These are phyloP conservation scores for Cladophialophora psammophila DNA, from an alignment of 2,329 filamentous ascomycete species.

Conservation along the genomic window DNA sequence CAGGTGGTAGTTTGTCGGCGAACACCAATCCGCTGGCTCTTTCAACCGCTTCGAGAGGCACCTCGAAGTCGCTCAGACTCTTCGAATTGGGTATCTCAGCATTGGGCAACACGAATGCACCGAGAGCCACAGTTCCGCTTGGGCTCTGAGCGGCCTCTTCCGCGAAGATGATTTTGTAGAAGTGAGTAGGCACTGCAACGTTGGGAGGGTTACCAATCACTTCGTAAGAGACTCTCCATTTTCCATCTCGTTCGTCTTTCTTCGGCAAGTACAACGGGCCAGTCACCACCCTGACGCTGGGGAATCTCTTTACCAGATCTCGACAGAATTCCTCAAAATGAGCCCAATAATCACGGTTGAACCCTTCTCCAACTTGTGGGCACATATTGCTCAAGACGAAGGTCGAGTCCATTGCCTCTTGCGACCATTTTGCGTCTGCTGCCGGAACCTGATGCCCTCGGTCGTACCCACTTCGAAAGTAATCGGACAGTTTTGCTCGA, in stretches of 20 bases:
- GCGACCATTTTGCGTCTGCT: constrained; percentile 94
- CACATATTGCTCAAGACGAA: constrained; percentile 97
- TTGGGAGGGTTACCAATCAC: constrained; percentile 93
- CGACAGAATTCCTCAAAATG: constrained; percentile 98
- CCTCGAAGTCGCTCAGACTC: constrained; percentile 89
- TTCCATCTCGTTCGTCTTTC: constrained; percentile 80
- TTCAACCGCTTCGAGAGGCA: constrained; percentile 91
- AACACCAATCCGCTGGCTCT: constrained; percentile 92
- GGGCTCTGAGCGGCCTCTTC: constrained; percentile 73
- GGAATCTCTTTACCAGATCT: constrained; percentile 78
- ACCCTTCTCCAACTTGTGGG: constrained; percentile 95
- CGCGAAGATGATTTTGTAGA: constrained; percentile 98
- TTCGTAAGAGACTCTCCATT: constrained; percentile 96
- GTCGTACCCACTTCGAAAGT: constrained; percentile 93
- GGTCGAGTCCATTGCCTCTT: constrained; percentile 92
- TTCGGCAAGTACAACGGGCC: constrained; percentile 92
- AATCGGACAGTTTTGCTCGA: constrained; percentile 89
- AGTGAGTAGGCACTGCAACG: constrained; percentile 95
- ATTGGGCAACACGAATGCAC: constrained; percentile 95
- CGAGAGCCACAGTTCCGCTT: constrained; percentile 79
- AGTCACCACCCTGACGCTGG: constrained; percentile 88
- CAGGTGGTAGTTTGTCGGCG: constrained; percentile 75
- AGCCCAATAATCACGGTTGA: constrained; percentile 99
- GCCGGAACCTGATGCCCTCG: constrained; percentile 96
- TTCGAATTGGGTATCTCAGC: constrained; percentile 86